These are phyloP conservation scores for Globisporangium mamillatum DNA, from an alignment of 352 stramenopile species.

Conservation along the genomic window DNA sequence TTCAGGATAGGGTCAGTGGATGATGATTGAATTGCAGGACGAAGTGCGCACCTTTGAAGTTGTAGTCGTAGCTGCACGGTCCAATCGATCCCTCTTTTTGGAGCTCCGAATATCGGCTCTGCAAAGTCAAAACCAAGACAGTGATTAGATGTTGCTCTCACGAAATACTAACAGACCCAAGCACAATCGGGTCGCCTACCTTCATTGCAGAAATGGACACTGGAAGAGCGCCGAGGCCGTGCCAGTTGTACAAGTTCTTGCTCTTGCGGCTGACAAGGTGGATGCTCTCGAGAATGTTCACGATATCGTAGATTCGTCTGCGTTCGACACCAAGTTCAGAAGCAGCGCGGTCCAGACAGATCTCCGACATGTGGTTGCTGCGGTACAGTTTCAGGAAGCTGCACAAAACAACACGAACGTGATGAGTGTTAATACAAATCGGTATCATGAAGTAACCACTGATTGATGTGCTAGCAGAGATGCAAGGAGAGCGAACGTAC, in stretches of 20 bases:
- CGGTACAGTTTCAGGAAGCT: slow-evolving; percentile 82
- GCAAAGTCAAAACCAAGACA: background rate
- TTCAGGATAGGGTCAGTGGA: background rate
- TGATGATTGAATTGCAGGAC: background rate
- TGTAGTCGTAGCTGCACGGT: slow-evolving; percentile 41
- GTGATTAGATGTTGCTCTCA: too few relatives aligned
- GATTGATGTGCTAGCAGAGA: background rate
- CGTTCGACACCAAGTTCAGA: slow-evolving; percentile 87
- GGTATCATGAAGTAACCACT: background rate
- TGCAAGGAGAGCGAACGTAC: slow-evolving; percentile 32
- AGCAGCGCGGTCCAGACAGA: slow-evolving; percentile 71
- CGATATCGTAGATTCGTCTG: slow-evolving; percentile 96
- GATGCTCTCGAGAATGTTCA: slow-evolving; percentile 97
- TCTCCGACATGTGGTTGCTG: slow-evolving; percentile 62
- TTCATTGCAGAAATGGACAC: slow-evolving; percentile 73
- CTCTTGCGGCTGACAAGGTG: slow-evolving; percentile 93
- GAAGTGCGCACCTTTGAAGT: slow-evolving; percentile 47
- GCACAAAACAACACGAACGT: background rate
- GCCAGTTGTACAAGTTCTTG: slow-evolving; percentile 96
- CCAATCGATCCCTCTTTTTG: slow-evolving; percentile 24
- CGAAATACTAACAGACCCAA: slow-evolving; percentile 1
- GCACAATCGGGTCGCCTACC: slow-evolving; percentile 22
- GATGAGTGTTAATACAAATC: background rate
- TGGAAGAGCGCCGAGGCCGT: slow-evolving; percentile 65
- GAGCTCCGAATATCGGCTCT: slow-evolving; percentile 48